phyloP scores from a whole-genome alignment of 345 rosid genomes.

The Sisymbrium irio region DNA sequence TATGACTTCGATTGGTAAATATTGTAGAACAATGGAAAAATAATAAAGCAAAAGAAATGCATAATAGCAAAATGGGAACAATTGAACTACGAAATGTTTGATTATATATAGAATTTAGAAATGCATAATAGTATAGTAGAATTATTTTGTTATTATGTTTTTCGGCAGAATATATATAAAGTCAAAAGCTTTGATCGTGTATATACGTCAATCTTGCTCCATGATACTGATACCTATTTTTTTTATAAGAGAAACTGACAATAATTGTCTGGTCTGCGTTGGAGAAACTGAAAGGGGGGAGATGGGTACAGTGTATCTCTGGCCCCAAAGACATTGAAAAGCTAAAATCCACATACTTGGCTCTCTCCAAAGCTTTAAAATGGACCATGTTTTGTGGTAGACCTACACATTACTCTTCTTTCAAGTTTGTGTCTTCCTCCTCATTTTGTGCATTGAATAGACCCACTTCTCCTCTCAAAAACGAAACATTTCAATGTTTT shows the following conservation, averaged over 20 bases:
- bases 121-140: too few relatives aligned
- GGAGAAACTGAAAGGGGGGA: conserved; percentile 5
- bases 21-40: neutral
- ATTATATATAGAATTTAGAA: neutral
- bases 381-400: conserved; percentile 39
- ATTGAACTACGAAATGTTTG: neutral
- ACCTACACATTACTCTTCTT: conserved; percentile 32
- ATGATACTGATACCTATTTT: neutral
- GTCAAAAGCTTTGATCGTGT: conserved; percentile 1
- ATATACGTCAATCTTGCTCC: neutral
- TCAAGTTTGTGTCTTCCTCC: conserved; percentile 15
- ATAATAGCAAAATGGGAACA: neutral
- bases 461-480: neutral
- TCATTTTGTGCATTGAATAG: conserved; percentile 4
- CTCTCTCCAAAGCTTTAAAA: neutral
- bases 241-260: neutral
- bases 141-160: neutral
- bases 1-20: neutral
- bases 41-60: neutral
- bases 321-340: conserved; percentile 33
- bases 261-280: conserved; percentile 3
- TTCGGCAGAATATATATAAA: neutral
- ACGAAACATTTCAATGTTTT: neutral
- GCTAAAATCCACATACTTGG: conserved; percentile 27
- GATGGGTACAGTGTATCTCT: conserved; percentile 31